Percentiles rank a stretch among this genome's conserved stretches.
Evolutionary conservation across 345 rosid genomes (phyloP).

Genomic region (Brassica carinata): DNA sequence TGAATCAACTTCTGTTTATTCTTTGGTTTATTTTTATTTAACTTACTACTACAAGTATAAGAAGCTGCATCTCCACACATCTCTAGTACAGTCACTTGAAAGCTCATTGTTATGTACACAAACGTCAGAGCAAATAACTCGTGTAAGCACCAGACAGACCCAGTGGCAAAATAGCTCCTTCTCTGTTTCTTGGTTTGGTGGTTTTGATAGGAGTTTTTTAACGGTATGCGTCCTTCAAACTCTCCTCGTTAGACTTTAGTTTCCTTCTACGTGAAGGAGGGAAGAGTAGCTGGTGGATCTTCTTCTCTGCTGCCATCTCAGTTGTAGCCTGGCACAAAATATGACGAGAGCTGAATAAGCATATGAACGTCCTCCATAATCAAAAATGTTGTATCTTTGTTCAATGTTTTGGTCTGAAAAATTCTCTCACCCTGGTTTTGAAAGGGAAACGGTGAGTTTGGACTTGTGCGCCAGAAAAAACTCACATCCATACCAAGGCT

Average conservation of each 20-base stretch:
- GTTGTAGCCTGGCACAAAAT: constrained; percentile 56
- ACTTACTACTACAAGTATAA: constrained; percentile 26
- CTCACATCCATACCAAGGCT: constrained; percentile 91
- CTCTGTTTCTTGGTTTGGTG: not conserved
- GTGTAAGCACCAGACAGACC: constrained; percentile 24
- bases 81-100: constrained; percentile 24
- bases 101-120: constrained; percentile 39
- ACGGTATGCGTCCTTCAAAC: constrained; percentile 33
- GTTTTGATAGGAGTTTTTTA: no score
- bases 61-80: constrained; percentile 27
- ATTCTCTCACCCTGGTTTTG: constrained; percentile 60
- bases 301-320: constrained; percentile 80
- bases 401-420: not conserved
- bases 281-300: constrained; percentile 73
- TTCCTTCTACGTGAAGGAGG: constrained; percentile 84
- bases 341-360: constrained; percentile 12
- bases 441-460: constrained; percentile 93
- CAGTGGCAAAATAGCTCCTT: constrained; percentile 27
- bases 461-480: constrained; percentile 67
- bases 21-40: not conserved
- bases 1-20: constrained; percentile 39
- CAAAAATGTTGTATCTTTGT: constrained; percentile 11
- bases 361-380: not conserved
- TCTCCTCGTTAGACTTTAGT: constrained; percentile 48
- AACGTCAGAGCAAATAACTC: not conserved